Evolutionary conservation across 768 basidiomycete species (phyloP).

Genomic region (Trametes elegans): DNA sequence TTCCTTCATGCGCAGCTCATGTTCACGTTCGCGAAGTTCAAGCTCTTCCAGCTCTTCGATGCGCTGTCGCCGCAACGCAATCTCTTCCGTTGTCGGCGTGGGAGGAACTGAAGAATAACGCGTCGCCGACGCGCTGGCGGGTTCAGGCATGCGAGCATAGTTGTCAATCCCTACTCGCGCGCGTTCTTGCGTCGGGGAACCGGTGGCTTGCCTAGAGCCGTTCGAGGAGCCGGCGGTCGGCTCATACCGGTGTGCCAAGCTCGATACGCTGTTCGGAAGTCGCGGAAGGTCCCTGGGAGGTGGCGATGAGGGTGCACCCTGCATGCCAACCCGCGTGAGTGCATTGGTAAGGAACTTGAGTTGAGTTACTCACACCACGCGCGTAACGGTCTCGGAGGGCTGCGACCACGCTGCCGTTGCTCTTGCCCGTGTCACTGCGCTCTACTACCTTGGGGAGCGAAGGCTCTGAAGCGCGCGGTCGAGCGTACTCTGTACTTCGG

Average conservation of each 20-base stretch:
- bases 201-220: constrained; percentile 39
- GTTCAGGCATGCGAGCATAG: constrained; percentile 12
- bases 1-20: constrained; percentile 37
- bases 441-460: constrained; percentile 35
- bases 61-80: constrained; percentile 38
- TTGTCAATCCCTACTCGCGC: constrained; percentile 14
- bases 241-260: constrained; percentile 63
- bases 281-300: constrained; percentile 61
- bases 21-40: constrained; percentile 56
- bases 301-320: constrained; percentile 54
- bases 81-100: constrained; percentile 29
- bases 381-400: constrained; percentile 67
- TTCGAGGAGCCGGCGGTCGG: constrained; percentile 36
- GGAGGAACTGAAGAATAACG: constrained; percentile 5
- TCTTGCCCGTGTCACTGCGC: constrained; percentile 51
- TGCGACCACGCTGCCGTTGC: constrained; percentile 61
- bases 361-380: constrained; percentile 42
- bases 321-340: not conserved
- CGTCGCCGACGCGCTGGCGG: not conserved
- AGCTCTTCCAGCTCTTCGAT: constrained; percentile 51
- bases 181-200: constrained; percentile 35
- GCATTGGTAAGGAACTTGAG: not conserved
- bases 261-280: constrained; percentile 59
- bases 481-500: constrained; percentile 19
- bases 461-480: constrained; percentile 21